These are phyloP conservation scores for Porcisia deanei DNA, from an alignment of 208 protist genomes.

Conservation along the genomic window DNA sequence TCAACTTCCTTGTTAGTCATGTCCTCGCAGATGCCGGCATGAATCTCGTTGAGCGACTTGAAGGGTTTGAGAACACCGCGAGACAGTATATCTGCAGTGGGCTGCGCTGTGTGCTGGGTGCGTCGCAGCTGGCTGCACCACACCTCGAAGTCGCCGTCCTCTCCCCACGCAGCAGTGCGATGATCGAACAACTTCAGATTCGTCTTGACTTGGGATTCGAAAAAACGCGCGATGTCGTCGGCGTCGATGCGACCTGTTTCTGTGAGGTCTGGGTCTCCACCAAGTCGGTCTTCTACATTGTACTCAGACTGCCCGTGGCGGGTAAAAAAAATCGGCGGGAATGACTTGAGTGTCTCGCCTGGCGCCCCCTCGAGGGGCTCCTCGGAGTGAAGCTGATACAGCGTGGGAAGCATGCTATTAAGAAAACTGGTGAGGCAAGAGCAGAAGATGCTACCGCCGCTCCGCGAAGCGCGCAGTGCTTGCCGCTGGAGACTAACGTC, in stretches of 20 bases:
- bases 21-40: conserved; percentile 86
- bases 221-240: conserved; percentile 58
- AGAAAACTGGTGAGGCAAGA: conserved; percentile 61
- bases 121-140: conserved; percentile 80
- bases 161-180: conserved; percentile 42
- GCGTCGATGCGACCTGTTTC: conserved; percentile 54
- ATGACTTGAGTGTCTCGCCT: conserved; percentile 51
- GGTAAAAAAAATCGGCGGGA: conserved; percentile 76
- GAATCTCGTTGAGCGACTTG: conserved; percentile 85
- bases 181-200: conserved; percentile 48
- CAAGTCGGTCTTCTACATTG: conserved; percentile 83
- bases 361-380: conserved; percentile 48
- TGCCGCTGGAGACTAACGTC: conserved; percentile 50
- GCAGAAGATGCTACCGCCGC: conserved; percentile 66
- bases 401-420: conserved; percentile 49
- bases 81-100: conserved; percentile 49
- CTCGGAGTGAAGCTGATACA: conserved; percentile 50
- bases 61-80: conserved; percentile 38
- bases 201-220: conserved; percentile 46
- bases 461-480: conserved; percentile 45
- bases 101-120: conserved; percentile 65
- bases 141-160: conserved; percentile 63
- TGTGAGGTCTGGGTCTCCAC: conserved; percentile 78
- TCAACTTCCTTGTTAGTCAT: conserved; percentile 86
- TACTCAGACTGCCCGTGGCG: conserved; percentile 85